Evolutionary conservation across 2,329 filamentous ascomycete species (phyloP).

Genomic region (Paradendryphiella salina): DNA sequence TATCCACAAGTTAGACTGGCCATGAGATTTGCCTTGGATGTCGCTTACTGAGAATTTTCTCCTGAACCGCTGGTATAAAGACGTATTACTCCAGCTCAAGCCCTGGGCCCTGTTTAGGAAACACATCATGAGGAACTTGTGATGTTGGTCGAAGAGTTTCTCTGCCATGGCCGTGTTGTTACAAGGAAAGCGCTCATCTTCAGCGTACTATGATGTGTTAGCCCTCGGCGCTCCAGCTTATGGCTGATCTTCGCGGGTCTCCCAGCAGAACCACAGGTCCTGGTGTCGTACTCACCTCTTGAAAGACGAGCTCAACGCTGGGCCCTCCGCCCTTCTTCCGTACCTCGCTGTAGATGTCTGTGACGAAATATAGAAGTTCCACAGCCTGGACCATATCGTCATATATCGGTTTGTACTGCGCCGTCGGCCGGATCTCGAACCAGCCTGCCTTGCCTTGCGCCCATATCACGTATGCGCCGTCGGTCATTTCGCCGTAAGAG

Average conservation of each 20-base stretch:
- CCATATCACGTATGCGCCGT: conserved; percentile 65
- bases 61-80: conserved; percentile 49
- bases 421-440: conserved; percentile 67
- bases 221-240: not conserved
- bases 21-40: not conserved
- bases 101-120: conserved; percentile 52
- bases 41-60: conserved; percentile 42
- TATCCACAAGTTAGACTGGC: conserved; percentile 18
- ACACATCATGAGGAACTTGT: conserved; percentile 51
- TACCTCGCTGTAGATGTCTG: conserved; percentile 58
- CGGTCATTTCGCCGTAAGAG: conserved; percentile 58
- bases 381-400: conserved; percentile 66
- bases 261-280: too few relatives aligned
- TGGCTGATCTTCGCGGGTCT: too few relatives aligned
- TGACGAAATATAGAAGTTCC: conserved; percentile 64
- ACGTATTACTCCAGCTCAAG: conserved; percentile 50
- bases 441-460: conserved; percentile 66
- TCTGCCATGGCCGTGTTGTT: conserved; percentile 30
- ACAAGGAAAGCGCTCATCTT: conserved; percentile 38
- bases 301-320: conserved; percentile 47
- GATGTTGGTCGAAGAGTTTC: conserved; percentile 42
- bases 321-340: conserved; percentile 47
- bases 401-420: conserved; percentile 60
- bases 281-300: conserved; percentile 36
- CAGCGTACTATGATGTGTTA: conserved; percentile 40